These are phyloP conservation scores for Cardamine occulta DNA, from an alignment of 345 rosid species.

Conservation along the genomic window DNA sequence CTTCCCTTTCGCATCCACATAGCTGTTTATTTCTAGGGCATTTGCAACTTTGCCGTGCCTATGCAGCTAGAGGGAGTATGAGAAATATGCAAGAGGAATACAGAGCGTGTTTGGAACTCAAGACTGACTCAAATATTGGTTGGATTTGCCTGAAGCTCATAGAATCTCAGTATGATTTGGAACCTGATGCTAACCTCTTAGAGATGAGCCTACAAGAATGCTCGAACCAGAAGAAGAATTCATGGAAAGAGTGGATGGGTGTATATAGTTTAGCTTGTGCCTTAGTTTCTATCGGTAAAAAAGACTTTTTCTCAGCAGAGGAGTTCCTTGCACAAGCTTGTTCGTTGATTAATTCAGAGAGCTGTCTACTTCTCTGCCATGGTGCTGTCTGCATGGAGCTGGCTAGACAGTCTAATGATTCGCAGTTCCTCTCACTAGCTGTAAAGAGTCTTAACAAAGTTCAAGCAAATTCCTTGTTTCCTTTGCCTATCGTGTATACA, in stretches of 20 bases:
- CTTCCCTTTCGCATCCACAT: conserved; percentile 62
- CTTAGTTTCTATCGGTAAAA: conserved; percentile 55
- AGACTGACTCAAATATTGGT: conserved; percentile 72
- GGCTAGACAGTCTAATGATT: conserved; percentile 62
- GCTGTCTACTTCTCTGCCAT: conserved; percentile 78
- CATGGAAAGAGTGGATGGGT: conserved; percentile 68
- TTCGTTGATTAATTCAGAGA: conserved; percentile 56
- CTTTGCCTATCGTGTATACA: conserved; percentile 68
- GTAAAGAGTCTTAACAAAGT: conserved; percentile 67
- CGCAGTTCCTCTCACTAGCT: conserved; percentile 61
- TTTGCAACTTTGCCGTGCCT: conserved; percentile 76
- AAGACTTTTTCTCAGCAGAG: conserved; percentile 64
- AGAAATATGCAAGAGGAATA: conserved; percentile 56
- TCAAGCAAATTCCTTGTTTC: conserved; percentile 50
- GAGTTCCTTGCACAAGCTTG: conserved; percentile 67
- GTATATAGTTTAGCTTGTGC: conserved; percentile 60
- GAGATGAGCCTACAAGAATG: conserved; percentile 59
- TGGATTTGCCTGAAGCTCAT: conserved; percentile 77
- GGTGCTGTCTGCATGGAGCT: conserved; percentile 79
- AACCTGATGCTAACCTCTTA: conserved; percentile 51
- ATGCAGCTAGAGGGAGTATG: conserved; percentile 63
- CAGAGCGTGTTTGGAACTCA: conserved; percentile 72
- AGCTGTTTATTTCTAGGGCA: conserved; percentile 72
- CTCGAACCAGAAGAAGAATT: conserved; percentile 48
- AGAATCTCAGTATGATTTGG: conserved; percentile 65